These are phyloP conservation scores for Rhodofomes roseus DNA, from an alignment of 1,284 basidiomycete species.

Conservation along the genomic window DNA sequence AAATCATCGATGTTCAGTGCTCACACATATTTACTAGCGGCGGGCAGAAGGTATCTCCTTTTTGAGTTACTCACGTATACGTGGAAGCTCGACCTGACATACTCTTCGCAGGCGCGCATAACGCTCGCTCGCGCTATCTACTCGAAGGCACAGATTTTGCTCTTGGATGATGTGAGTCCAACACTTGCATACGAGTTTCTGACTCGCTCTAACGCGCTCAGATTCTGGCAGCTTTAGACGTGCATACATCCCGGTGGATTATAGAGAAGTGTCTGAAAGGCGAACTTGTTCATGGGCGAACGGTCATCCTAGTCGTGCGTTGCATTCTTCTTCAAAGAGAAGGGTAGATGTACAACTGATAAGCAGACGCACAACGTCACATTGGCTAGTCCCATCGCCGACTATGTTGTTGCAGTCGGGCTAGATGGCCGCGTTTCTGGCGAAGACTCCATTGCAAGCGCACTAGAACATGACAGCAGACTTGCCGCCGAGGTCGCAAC, in stretches of 20 bases:
- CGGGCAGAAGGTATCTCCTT: conserved; percentile 59
- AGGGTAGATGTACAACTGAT: too few species aligned
- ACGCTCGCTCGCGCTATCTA: conserved; percentile 74
- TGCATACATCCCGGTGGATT: conserved; percentile 71
- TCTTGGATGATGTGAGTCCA: conserved; percentile 56
- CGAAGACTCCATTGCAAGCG: conserved; percentile 41
- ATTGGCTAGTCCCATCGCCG: conserved; percentile 55
- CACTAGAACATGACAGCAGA: conserved; percentile 33
- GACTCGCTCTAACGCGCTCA: conserved; percentile 25
- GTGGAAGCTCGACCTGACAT: neutral
- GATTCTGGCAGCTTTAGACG: conserved; percentile 42
- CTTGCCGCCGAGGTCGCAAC: conserved; percentile 33
- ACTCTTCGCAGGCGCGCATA: conserved; percentile 45
- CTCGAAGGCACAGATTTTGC: conserved; percentile 53
- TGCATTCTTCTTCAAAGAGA: too few species aligned
- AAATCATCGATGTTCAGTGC: too few species aligned
- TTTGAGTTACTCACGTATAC: neutral
- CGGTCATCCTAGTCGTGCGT: conserved; percentile 66
- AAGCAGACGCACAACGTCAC: conserved; percentile 37
- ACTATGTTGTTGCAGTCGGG: conserved; percentile 54
- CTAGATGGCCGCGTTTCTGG: conserved; percentile 43
- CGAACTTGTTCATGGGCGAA: conserved; percentile 61
- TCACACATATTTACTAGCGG: conserved; percentile 33
- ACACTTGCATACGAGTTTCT: conserved; percentile 7
- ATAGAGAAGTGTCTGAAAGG: conserved; percentile 72